Percentiles rank a stretch among this genome's conserved stretches.
phyloP scores from a whole-genome alignment of 495 filamentous ascomycete species.

The Podospora pseudoanserina region DNA sequence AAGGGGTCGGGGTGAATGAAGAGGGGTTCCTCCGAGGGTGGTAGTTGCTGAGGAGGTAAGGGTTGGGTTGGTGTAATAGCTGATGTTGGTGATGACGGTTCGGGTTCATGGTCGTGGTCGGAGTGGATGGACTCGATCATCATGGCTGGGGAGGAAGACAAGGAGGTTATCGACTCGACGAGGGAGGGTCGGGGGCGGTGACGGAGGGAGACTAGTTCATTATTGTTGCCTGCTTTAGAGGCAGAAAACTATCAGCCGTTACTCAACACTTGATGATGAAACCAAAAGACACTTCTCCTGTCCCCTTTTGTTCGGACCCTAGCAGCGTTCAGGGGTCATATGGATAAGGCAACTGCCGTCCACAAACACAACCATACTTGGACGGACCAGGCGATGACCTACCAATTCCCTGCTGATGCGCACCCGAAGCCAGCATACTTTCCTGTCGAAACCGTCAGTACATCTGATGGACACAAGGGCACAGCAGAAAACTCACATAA shows the following conservation, averaged over 20 bases:
- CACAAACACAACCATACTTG: neutral
- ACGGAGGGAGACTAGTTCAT: conserved; percentile 33
- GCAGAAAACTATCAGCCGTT: conserved; percentile 35
- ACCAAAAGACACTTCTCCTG: neutral
- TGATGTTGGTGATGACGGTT: neutral
- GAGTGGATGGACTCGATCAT: conserved; percentile 6
- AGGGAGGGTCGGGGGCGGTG: conserved; percentile 1
- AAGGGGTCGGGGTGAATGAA: conserved; percentile 74
- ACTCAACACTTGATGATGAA: conserved; percentile 3
- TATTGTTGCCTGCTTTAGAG: conserved; percentile 36
- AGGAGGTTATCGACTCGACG: neutral
- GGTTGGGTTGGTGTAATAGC: neutral
- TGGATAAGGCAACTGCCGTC: neutral
- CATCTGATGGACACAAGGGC: neutral
- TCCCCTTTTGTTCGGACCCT: neutral
- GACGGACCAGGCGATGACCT: conserved; percentile 16
- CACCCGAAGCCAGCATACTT: conserved; percentile 3
- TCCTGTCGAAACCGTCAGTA: conserved; percentile 15
- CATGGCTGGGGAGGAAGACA: conserved; percentile 11
- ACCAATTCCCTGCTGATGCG: conserved; percentile 24
- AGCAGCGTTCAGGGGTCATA: neutral
- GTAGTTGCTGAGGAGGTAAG: neutral
- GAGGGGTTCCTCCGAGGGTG: conserved; percentile 33
- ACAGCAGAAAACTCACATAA: conserved; percentile 34
- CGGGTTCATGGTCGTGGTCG: neutral